Base-by-base conservation (phyloP, 2,329 filamentous ascomycete species). In the Cadophora sp. region DNA sequence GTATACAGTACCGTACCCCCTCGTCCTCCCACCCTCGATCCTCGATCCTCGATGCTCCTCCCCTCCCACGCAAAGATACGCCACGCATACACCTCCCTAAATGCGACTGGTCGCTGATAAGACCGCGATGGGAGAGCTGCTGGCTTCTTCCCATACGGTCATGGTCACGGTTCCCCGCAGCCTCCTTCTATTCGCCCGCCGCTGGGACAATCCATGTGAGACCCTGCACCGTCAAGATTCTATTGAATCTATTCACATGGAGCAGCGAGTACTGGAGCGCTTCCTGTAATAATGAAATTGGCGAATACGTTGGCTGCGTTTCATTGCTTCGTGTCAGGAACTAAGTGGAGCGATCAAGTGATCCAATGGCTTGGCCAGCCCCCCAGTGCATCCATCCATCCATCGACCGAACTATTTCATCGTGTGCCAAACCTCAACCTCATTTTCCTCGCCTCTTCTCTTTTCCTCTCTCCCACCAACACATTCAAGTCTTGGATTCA, bases 401-500 rank as follows among this genome's bases (percentile, higher is more conserved):
- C 51, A 27, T 55, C 60, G 60, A 27, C 43, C 60, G 48, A 39
- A 53, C 60, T 39, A 41, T 56, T 65, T 65, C 65, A 55, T 62
- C 30, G 33, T 66, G 64, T 62, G 22, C 30, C 24, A 20, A 55
- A 63, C 64, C 62, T 65, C 55, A 59, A 59, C 64, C 51, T 56
- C 62, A n/a, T 50, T 50, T 59, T 55, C 16, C 27, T 61, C 59
- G 41, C 48, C 43, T 47, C 43, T 61, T 56, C 33, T 48, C 27
- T 55, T 47, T 30, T 62, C 51, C 43, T 56, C 14, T 59, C 51
- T 48, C 41, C 64, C 68, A 66, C 65, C 68, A 67, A 67, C 47
- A 66, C 62, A 64, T 47, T 63, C 39, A 55, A 67, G 59, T 64
- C 39, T 67, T 66, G 60, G 64, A 64, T 61, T 59, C 59, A 68